Base-by-base conservation (phyloP, 176 grass and related monocot genomes). In the Calamus simplicifolius region DNA sequence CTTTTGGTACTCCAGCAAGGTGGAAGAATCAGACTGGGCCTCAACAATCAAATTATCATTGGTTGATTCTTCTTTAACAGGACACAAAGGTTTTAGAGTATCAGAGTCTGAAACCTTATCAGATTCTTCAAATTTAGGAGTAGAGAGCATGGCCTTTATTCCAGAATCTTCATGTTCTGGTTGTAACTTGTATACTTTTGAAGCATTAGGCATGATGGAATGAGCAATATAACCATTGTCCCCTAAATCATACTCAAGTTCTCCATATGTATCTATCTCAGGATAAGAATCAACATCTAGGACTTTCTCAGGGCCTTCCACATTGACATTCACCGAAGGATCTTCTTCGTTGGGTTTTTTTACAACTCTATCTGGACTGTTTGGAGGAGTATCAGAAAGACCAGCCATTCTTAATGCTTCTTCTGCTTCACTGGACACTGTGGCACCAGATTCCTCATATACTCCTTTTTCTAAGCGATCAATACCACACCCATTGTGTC, bases 381-480 rank as follows among this genome's bases (percentile, higher is more conserved):
- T 85, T 62, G 86, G 86, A 82, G 91, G 83, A 68, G 91, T 90
- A 77, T 96, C 86, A 68, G 82, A 87, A 66, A 96, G 91, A 14
- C 91, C 91, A 4, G 91, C 86, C 71, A 55, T 73, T 79, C 79
- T 81, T 52, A 96, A 69, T 55, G 75, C 68, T 64, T 90, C 82
- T 77, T 96, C 86, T 23, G 73, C 75, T 17, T 82, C 79, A 62
- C 43, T 66, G 65, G 67, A 78, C 56, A 57, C 30, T 68, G 77
- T 6, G 35, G 54, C 38, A 62, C 50, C 49, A 48, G 59, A n/a
- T 29, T 80, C 61, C 16, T 10, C 18, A 50, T 27, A 18, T 69
- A 69, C 75, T 66, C 79, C 38, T 25, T 73, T 60, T 2, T 25
- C 35, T 2, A 0, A 21, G 49, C 58, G 49, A 76, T 61, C 27